Evolutionary conservation across 495 filamentous ascomycete genomes (phyloP), one percentile per base, ranked within the genome.

Genomic region (Venustampulla echinocandica): DNA sequence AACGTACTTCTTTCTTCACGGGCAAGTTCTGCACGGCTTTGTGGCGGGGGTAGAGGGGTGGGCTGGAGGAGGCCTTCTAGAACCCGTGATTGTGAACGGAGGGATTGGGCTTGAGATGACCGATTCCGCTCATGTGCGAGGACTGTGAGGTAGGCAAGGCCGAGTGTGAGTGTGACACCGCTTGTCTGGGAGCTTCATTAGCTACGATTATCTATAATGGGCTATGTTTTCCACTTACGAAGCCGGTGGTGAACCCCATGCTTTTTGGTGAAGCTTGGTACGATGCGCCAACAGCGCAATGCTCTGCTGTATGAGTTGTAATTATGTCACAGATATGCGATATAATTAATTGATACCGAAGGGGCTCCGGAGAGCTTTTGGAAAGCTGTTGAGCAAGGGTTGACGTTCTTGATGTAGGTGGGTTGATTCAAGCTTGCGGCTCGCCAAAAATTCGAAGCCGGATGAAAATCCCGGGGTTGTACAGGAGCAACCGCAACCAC

Each of bases 151-250:
- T 93, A 95, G 57, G 92, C 76, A 45, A 85, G 56, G 19, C 82
- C 79, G 36, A 87, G 79, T 37, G 90, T 94, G 30, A 98, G 72
- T 52, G 90, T 86, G 30, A 92, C 76, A 54, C 92, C 90, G 57
- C 87, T 82, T 59, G 89, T 74, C 83, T 86, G 47, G 10, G 33
- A 18, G 30, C 35, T 33, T 48, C 33, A 51, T 49, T 53, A 43
- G 54, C 38, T 23, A 33, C 41, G 33, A 55, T 64, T 30, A 47
- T 54, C 52, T 24, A 42, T 21, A 32, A 14, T 28, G 25, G 19
- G 35, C 7, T 22, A 14, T 24, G 42, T 32, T 24, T 38, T 39
- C 30, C 20, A 76, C 81, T 42, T 75, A 95, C 89, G 56, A 94
- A 86, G 62, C 89, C 89, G 13, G 82, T 70, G 52, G 82, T 75